A percentile compares a stretch with the other conserved stretches of the same genome.
These are phyloP conservation scores for Trichoderma sp. DNA, from an alignment of 2,329 filamentous ascomycete species.

Conservation along the genomic window DNA sequence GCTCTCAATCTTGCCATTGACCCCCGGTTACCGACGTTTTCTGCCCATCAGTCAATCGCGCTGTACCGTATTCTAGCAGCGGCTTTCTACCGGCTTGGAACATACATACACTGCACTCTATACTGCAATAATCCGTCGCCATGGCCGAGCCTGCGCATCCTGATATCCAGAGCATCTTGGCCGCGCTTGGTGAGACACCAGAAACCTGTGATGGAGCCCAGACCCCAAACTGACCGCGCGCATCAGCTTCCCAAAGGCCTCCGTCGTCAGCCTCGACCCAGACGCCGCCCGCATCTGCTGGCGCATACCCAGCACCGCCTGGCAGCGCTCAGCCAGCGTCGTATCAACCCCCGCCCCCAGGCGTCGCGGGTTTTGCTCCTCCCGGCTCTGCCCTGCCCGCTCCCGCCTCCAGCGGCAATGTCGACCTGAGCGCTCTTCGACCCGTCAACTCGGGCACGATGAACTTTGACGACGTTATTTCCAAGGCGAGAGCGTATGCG, in stretches of 20 bases:
- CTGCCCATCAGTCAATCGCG: constrained; percentile 5
- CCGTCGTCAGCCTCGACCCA: constrained; percentile 43
- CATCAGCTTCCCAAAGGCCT: constrained; percentile 45
- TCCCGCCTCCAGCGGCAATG: constrained; percentile 69
- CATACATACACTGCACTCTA: background rate
- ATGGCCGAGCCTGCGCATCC: constrained; percentile 40
- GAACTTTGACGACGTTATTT: constrained; percentile 79
- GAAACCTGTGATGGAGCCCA: background rate
- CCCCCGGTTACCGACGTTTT: background rate
- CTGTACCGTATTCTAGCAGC: background rate
- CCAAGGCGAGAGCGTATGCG: constrained; percentile 79
- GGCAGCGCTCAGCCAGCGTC: constrained; percentile 35
- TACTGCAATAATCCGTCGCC: constrained; percentile 11
- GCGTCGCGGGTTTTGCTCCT: constrained; percentile 38
- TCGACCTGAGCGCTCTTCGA: constrained; percentile 78
- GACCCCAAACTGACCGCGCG: background rate
- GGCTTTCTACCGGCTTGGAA: background rate
- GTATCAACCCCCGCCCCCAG: constrained; percentile 40
- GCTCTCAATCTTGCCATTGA: constrained; percentile 14
- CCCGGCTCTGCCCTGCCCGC: constrained; percentile 53
- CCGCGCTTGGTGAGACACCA: constrained; percentile 45
- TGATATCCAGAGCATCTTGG: constrained; percentile 48
- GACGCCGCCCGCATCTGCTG: constrained; percentile 39
- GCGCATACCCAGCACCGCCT: constrained; percentile 41
- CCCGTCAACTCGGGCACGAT: constrained; percentile 78